Evolutionary conservation across 495 filamentous ascomycete genomes (phyloP), one percentile per base, ranked within the genome.

Genomic region (Rostrohypoxylon terebratum): DNA sequence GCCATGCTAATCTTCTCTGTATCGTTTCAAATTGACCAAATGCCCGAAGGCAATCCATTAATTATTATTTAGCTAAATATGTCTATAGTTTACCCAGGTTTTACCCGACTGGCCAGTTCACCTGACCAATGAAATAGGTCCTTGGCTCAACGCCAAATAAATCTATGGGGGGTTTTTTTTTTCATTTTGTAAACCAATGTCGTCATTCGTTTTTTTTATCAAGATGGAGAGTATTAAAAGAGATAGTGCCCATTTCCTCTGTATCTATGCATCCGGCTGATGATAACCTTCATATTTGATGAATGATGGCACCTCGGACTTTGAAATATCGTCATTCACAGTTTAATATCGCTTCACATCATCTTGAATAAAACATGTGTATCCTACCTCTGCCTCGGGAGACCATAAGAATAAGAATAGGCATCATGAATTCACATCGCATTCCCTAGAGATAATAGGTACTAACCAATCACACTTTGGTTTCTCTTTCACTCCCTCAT

Each of bases 1-100:
- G 94, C 94, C 93, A 97, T 97, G 94, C 94, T 97, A 97, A 77
- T 75, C 68, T 68, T 71, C 70, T 77, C 68, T 82, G 80, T 83
- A 85, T 85, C 81, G 81, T 85, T 84, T 81, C 79, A 80, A 79
- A 90, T 91, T 91, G 89, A 91, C 89, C 90, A 91, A 89, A 90
- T 92, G 90, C 89, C 90, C 87, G 86, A 90, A 88, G 88, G 88
- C 87, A 33, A 71, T 69, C 1, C 16, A 14, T 1, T 16, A 1
- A 1, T 0, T 0, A 3, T 63, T 63, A 53, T 45, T 34, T 34
- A 14, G 4, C 38, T 21, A 45, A 48, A 61, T 61, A 61, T 28
- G 0, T 14, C 44, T n/a, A 1, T 11, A 9, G 9, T 57, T 57
- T 36, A 5, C 53, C 53, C 16, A 20, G 18, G 33, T 7, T 57